Base-by-base conservation (phyloP, 164 flowering plant species). In the Aristolochia californica region DNA sequence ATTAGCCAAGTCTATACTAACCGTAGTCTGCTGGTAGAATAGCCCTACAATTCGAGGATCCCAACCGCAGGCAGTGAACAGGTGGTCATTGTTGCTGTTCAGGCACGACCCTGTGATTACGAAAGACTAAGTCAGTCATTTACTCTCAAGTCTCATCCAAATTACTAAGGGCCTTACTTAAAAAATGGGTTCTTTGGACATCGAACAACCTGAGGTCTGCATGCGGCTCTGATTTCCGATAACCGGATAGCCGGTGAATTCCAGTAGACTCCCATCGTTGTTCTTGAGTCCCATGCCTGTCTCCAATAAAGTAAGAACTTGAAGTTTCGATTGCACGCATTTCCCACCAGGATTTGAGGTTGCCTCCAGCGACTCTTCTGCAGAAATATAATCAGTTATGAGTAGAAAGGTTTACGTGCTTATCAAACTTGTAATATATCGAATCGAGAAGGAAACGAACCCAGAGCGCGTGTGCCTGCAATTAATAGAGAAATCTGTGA, bases 161-260 rank as follows among this genome's bases (percentile, higher is more conserved):
- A 23, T 49, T 20, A 49, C 20, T 18, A 14, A 16, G 20, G 20
- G 7, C n/a, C n/a, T n/a, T 16, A 20, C 53, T 44, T 44, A 49
- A 2, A 4, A 20, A 13, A 50, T 18, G 22, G 22, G 5, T 20
- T 18, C 5, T 14, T 45, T 15, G n/a, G 15, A 13, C 9, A 53
- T 27, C 15, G 16, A 45, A 1, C 10, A 27, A 44, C 58, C 48
- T 56, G 61, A 20, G 26, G 61, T 15, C 59, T 15, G 18, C 23
- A 56, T 62, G 23, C n/a, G 9, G 53, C 48, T 56, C 28, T 47
- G 38, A 13, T 55, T 38, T 30, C 58, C 48, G 11, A 43, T 58
- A 17, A 58, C 61, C 30, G 61, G 61, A 20, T 58, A 58, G 18
- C 61, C 61, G 2, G 53, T 58, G 38, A 58, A 58, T 27, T 28